Base-by-base conservation (phyloP, 495 filamentous ascomycete species). In the Neurospora sp. region DNA sequence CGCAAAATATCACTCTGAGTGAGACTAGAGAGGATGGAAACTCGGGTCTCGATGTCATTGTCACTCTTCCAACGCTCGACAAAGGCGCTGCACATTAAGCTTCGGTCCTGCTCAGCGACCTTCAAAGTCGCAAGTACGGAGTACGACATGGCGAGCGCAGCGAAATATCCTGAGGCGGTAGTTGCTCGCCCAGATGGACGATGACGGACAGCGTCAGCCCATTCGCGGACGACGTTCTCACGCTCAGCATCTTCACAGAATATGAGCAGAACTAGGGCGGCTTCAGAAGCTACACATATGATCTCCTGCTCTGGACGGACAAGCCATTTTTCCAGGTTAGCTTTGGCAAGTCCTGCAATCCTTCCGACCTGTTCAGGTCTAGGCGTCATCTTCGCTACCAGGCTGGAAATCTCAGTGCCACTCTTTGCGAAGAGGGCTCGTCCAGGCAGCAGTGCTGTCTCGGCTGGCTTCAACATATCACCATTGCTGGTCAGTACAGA, bases 1-100 rank as follows among this genome's bases (percentile, higher is more conserved):
- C 41, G 71, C 0, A 87, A 78, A 14, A 85, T 70, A 5, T 77
- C 81, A 38, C 84, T 87, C 5, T 80, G 82, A 0, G 84, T 80
- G 68, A 92, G 75, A 73, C 89, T 91, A 73, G 86, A 87, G 1
- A 92, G 83, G 53, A 91, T 88, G 11, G 85, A 81, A 7, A 89
- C 87, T 40, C 86, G 83, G 48, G 86, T 89, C 69, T 91, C 89
- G 68, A 91, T 87, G 39, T 80, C 82, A 71, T 70, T 81, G 80
- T 82, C 82, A 1, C 71, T 73, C 11, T 59, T 70, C 85, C 86
- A 88, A 42, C 85, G 80, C 68, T 81, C 79, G 18, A 76, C 69
- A 27, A 83, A 72, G 5, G 80, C 78, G 22, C 78, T 72, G 70
- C 76, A 76, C 12, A 81, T 77, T 16, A 80, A 20, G 1, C 70